Conservation (phyloP, 1,139 yeast genomes). For the Scheffersomyces lignicola region DNA sequence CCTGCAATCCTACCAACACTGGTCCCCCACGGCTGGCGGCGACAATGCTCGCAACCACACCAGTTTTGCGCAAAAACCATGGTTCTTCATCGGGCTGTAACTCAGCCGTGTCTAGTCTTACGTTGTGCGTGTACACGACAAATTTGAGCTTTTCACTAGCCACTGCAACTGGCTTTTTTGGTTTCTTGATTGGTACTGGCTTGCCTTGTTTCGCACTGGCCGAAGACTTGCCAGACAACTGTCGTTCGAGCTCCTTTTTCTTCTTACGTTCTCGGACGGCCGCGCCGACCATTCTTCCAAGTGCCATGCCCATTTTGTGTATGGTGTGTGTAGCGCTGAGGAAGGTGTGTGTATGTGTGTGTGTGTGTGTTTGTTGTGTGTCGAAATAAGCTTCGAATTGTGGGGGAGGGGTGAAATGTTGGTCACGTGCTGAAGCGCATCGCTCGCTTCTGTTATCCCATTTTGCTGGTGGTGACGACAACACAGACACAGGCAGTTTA, state of each 20-base stretch:
- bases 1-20: constrained; percentile 32
- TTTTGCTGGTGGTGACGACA: too few relatives aligned
- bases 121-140: background rate
- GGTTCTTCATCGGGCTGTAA: background rate
- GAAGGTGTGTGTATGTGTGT: too few relatives aligned
- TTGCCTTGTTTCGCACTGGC: background rate
- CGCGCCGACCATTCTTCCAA: background rate
- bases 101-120: constrained; percentile 1
- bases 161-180: background rate
- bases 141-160: background rate
- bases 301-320: background rate
- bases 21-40: constrained; percentile 18
- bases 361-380: too few relatives aligned
- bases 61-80: background rate
- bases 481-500: too few relatives aligned
- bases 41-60: background rate
- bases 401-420: too few relatives aligned
- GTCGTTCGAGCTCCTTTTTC: background rate
- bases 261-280: background rate
- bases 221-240: background rate
- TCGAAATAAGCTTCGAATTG: too few relatives aligned
- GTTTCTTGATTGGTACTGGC: background rate
- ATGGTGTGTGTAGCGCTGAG: too few relatives aligned
- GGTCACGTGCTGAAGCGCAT: too few relatives aligned
- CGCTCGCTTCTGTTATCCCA: too few relatives aligned